These are phyloP conservation scores for Chlamydomonas incerta DNA, from an alignment of 139 green algal genomes.

Conservation along the genomic window DNA sequence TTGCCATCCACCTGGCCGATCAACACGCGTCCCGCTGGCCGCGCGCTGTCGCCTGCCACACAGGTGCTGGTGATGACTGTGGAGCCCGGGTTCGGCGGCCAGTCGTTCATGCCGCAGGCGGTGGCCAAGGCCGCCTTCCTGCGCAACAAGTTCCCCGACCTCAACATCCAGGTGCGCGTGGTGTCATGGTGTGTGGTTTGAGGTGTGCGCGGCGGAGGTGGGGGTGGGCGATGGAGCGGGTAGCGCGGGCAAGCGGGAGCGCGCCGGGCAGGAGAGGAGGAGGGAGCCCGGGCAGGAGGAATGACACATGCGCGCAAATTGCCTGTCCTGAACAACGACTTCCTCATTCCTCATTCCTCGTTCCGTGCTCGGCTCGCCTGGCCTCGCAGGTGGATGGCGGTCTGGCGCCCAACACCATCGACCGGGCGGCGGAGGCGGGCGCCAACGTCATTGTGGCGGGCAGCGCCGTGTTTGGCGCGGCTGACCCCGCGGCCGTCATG, in stretches of 20 bases:
- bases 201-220: too few species aligned
- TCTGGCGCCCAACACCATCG: slow-evolving; percentile 78
- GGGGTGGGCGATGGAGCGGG: too few species aligned
- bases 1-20: too few species aligned
- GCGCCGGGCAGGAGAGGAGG: too few species aligned
- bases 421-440: slow-evolving; percentile 74
- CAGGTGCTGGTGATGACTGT: slow-evolving; percentile 93
- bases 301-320: too few species aligned
- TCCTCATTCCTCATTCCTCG: too few species aligned
- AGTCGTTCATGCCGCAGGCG: slow-evolving; percentile 87
- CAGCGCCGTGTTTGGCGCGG: slow-evolving; percentile 82
- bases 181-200: too few species aligned
- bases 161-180: slow-evolving; percentile 81
- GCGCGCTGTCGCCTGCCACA: too few species aligned
- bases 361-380: not conserved
- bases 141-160: slow-evolving; percentile 63
- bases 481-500: slow-evolving; percentile 62
- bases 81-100: slow-evolving; percentile 93
- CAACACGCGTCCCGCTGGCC: too few species aligned
- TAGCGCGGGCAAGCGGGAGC: too few species aligned
- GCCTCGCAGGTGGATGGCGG: slow-evolving; percentile 85
- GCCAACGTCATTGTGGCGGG: slow-evolving; percentile 95
- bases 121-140: slow-evolving; percentile 77
- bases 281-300: too few species aligned
- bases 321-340: too few species aligned